Percentiles rank a stretch among this genome's conserved stretches.
Conservation (phyloP, 1,284 basidiomycete genomes). For the Papiliotrema nemorosa region DNA sequence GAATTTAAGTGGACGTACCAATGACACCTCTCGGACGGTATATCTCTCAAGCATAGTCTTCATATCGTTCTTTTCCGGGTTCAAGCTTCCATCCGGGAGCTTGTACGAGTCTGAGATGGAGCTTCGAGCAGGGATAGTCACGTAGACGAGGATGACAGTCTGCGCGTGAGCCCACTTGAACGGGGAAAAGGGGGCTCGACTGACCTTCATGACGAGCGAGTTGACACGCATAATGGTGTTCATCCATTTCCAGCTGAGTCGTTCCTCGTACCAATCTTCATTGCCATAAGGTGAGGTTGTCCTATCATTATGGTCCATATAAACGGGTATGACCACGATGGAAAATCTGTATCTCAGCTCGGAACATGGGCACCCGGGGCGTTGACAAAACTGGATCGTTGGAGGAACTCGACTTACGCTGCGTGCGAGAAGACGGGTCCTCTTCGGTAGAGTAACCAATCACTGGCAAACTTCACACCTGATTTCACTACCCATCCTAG, state of each 20-base stretch:
- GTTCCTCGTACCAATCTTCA: conserved; percentile 57
- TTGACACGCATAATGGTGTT: conserved; percentile 96
- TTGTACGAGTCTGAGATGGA: conserved; percentile 53
- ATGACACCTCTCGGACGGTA: conserved; percentile 75
- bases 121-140: conserved; percentile 74
- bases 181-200: conserved; percentile 12
- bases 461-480: conserved; percentile 96
- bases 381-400: neutral
- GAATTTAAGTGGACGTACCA: conserved; percentile 46
- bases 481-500: conserved; percentile 97
- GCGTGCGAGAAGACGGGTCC: conserved; percentile 95
- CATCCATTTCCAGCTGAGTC: conserved; percentile 90
- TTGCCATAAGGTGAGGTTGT: conserved; percentile 56
- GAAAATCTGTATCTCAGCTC: conserved; percentile 64
- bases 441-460: conserved; percentile 89
- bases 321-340: conserved; percentile 80
- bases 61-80: conserved; percentile 54
- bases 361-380: neutral
- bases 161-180: conserved; percentile 39
- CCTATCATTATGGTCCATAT: conserved; percentile 74
- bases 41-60: conserved; percentile 64
- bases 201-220: conserved; percentile 91
- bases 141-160: conserved; percentile 85
- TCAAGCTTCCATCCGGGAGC: conserved; percentile 52
- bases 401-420: conserved; percentile 64